Conservation (phyloP, 306 rosid species). For the Quercus aquifolioides region DNA sequence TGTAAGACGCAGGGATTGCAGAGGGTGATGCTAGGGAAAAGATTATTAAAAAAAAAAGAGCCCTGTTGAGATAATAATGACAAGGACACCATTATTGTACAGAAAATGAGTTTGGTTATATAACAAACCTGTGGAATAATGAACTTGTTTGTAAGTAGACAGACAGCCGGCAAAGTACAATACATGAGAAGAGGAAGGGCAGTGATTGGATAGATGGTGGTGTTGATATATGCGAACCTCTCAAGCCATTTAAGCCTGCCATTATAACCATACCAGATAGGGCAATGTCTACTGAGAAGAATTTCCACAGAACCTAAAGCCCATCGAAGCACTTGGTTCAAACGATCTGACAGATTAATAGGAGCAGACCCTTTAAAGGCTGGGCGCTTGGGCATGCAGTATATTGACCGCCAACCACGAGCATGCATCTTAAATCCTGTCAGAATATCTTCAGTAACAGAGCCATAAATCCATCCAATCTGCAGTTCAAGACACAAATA, state of each 20-base stretch:
- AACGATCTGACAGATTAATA: constrained; percentile 95
- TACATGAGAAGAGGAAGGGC: constrained; percentile 88
- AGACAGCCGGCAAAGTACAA: constrained; percentile 93
- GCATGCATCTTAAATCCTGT: constrained; percentile 99
- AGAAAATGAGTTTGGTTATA: constrained; percentile 1
- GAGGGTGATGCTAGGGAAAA: neutral
- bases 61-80: neutral
- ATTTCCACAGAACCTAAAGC: constrained; percentile 96
- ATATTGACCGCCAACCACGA: constrained; percentile 96
- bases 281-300: constrained; percentile 91
- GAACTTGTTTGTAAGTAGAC: constrained; percentile 96
- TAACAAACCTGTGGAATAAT: constrained; percentile 90
- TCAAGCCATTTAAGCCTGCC: constrained; percentile 97
- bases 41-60: neutral
- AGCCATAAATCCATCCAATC: constrained; percentile 99
- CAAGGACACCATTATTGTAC: neutral
- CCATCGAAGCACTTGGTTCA: constrained; percentile 98
- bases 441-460: constrained; percentile 97
- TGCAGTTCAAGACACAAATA: constrained; percentile 36
- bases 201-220: constrained; percentile 92
- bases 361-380: constrained; percentile 99
- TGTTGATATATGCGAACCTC: constrained; percentile 91
- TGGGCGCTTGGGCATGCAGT: constrained; percentile 85
- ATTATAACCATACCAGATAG: constrained; percentile 94
- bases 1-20: neutral